Percentiles rank a stretch among this genome's conserved stretches.
Evolutionary conservation across 2,329 filamentous ascomycete species (phyloP).

Genomic region (Colletotrichum tanaceti): DNA sequence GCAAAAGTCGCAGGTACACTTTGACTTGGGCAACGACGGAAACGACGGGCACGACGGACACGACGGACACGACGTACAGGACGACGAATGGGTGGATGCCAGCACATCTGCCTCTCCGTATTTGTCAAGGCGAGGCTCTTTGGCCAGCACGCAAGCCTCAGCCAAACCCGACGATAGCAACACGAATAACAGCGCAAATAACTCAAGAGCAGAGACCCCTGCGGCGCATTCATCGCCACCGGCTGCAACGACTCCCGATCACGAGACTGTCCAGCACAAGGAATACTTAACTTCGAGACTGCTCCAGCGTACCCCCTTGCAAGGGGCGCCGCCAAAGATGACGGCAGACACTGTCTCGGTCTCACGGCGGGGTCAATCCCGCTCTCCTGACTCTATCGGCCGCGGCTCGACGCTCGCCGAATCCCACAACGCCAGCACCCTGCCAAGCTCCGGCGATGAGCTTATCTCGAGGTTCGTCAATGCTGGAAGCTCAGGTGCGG

Average conservation of each 20-base stretch:
- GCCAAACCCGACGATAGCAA: conserved; percentile 52
- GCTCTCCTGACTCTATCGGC: conserved; percentile 52
- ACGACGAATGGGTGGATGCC: conserved; percentile 76
- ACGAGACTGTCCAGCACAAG: conserved; percentile 64
- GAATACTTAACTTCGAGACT: conserved; percentile 76
- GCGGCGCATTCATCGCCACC: conserved; percentile 35
- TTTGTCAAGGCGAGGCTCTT: conserved; percentile 56
- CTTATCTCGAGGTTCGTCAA: conserved; percentile 72
- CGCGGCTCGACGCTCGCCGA: conserved; percentile 55
- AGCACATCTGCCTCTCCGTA: conserved; percentile 72
- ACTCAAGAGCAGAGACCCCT: conserved; percentile 43
- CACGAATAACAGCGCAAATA: conserved; percentile 44
- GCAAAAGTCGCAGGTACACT: conserved; percentile 67
- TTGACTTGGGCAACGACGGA: conserved; percentile 67
- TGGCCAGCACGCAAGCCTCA: conserved; percentile 59
- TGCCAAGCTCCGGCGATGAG: conserved; percentile 42
- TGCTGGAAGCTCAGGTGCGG: conserved; percentile 60
- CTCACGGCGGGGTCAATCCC: conserved; percentile 45
- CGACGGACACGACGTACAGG: conserved; percentile 50
- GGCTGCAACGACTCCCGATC: conserved; percentile 49
- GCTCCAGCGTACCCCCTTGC: conserved; percentile 72
- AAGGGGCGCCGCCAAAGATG: conserved; percentile 73
- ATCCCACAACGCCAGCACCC: conserved; percentile 47
- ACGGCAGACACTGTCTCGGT: conserved; percentile 69
- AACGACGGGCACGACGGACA: conserved; percentile 31